Conservation (phyloP, 495 filamentous ascomycete genomes). For the Xylaria sp. region DNA sequence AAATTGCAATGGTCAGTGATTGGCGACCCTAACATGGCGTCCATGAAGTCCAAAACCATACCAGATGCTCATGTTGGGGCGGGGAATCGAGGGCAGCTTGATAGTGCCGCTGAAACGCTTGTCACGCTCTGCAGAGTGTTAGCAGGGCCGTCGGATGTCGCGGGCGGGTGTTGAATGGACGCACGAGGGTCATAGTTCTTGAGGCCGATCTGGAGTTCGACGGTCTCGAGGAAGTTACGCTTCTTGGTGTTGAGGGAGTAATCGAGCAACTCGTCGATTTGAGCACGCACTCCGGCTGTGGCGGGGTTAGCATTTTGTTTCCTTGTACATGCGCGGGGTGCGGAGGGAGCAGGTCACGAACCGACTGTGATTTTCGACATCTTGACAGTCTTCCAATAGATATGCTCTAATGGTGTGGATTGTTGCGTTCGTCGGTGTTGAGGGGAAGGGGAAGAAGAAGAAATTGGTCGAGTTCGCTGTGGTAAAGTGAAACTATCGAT, state of each 20-base stretch:
- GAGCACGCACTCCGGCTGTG: slow-evolving; percentile 92
- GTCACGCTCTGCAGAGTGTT: slow-evolving; percentile 75
- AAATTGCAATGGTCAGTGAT: slow-evolving; percentile 46
- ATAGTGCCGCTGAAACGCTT: slow-evolving; percentile 99
- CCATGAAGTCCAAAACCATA: slow-evolving; percentile 53
- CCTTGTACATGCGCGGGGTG: neutral
- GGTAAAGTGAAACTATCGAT: slow-evolving; percentile 9
- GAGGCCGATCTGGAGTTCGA: slow-evolving; percentile 95
- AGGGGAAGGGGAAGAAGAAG: slow-evolving; percentile 23
- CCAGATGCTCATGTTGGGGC: slow-evolving; percentile 93
- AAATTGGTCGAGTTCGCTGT: neutral
- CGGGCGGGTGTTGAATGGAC: neutral
- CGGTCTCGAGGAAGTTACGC: slow-evolving; percentile 98
- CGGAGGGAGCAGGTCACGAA: slow-evolving; percentile 50
- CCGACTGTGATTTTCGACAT: slow-evolving; percentile 92
- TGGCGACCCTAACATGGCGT: neutral
- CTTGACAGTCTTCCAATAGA: slow-evolving; percentile 74
- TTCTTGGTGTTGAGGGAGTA: slow-evolving; percentile 98
- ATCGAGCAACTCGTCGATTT: slow-evolving; percentile 88
- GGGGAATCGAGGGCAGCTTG: slow-evolving; percentile 86
- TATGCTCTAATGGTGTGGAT: slow-evolving; percentile 75
- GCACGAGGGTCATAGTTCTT: slow-evolving; percentile 96
- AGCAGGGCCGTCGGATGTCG: neutral
- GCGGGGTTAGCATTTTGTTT: slow-evolving; percentile 36
- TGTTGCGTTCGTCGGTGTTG: slow-evolving; percentile 50